A percentile compares a stretch with the other conserved stretches of the same genome.
phyloP scores from a whole-genome alignment of 768 basidiomycete species.

The Leccinum disarticulatum region DNA sequence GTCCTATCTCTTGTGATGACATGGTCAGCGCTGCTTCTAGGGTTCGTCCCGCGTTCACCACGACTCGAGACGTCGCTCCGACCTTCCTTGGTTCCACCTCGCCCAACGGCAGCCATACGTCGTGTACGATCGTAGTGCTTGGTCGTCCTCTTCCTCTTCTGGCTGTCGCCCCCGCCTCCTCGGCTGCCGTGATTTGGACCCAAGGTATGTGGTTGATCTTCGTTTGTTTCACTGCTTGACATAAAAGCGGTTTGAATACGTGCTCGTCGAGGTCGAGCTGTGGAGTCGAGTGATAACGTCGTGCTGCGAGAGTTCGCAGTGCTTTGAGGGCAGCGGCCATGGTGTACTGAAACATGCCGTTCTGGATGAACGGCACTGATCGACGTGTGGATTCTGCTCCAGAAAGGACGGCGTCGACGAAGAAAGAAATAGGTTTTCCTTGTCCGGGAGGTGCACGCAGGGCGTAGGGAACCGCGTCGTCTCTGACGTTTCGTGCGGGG shows the following conservation, averaged over 20 bases:
- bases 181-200: neutral
- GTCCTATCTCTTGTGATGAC: neutral
- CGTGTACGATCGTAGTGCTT: neutral
- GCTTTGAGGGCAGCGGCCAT: neutral
- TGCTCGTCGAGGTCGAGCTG: neutral
- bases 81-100: neutral
- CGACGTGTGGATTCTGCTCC: neutral
- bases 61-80: neutral
- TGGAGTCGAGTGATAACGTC: too few relatives aligned
- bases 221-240: neutral
- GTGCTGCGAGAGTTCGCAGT: neutral
- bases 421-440: neutral
- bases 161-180: too few relatives aligned
- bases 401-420: neutral
- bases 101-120: neutral
- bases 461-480: neutral
- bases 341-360: neutral
- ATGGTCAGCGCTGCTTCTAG: neutral
- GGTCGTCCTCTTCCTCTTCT: neutral
- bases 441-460: neutral
- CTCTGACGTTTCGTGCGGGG: neutral
- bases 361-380: neutral
- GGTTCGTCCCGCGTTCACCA: neutral
- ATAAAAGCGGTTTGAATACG: neutral
- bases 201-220: neutral